Base-by-base conservation (phyloP, 1,284 basidiomycete species). In the Ceratobasidium sp. region DNA sequence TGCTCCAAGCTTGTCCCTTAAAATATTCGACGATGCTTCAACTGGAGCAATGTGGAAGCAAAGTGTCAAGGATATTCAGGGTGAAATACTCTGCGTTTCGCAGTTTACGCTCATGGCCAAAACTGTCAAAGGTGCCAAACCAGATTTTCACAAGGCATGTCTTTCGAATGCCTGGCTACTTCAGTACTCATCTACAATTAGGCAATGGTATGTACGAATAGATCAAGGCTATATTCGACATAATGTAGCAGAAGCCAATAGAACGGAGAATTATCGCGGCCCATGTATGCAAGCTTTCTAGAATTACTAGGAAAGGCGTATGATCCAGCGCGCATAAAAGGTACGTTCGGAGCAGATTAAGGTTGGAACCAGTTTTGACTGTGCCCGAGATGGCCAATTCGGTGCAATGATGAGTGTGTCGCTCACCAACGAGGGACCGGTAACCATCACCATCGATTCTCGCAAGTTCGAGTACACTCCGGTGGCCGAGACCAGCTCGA, bases 351-450 rank as follows among this genome's bases (percentile, higher is more conserved):
- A 32, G 43, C n/a, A 48, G 48, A 57, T 72, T 43, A 60, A 55
- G 55, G 18, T 34, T 14, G 18, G 61, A 28, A 26, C 34, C 30
- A 30, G 18, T 30, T 52, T 30, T 46, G 16, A 53, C 45, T 18
- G 46, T 3, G 34, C 14, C 41, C 58, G 73, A 96, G 93, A 96
- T 79, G 94, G 94, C n/a, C 84, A 84, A 77, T 96, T 97, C 79
- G 94, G 94, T 39, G 94, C 94, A 3, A 96, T 96, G 94, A 96
- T 96, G 94, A 86, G 89, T 72, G 93, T 97, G 61, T 87, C 84
- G 73, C 81, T 96, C 70, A 90, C 86, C 43, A 97, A 97, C 79
- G 94, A 96, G 83, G 92, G 92, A 0, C 92, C 93, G 52, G 88
- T 94, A 32, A 94, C 93, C 18, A 88, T 94, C 74, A 92, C 89